These are phyloP conservation scores for cucumber (Cucumis sativus) DNA, from an alignment of 306 rosid genomes.

Conservation along the genomic window DNA sequence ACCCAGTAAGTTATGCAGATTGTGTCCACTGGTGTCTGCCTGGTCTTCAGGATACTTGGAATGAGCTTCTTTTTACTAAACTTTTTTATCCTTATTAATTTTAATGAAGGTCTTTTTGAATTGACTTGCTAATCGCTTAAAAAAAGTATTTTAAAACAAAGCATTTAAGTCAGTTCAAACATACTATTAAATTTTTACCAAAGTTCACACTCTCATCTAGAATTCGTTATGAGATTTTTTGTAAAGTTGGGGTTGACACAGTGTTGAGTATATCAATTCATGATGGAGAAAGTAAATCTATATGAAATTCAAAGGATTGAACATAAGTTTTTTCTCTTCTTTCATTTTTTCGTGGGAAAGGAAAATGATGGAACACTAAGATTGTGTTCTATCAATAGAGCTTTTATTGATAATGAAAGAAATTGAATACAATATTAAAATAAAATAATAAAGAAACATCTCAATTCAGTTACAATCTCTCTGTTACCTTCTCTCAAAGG, in stretches of 20 bases:
- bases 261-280: neutral
- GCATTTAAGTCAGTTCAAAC: too few species aligned
- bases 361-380: too few species aligned
- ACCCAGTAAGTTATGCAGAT: conserved; percentile 83
- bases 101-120: neutral
- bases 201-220: neutral
- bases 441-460: too few species aligned
- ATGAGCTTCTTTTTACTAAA: conserved; percentile 81
- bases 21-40: conserved; percentile 97
- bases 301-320: neutral
- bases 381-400: too few species aligned
- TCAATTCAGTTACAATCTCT: too few species aligned
- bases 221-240: neutral
- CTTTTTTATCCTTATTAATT: conserved; percentile 55
- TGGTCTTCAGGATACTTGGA: conserved; percentile 98
- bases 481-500: too few species aligned
- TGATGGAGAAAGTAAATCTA: neutral
- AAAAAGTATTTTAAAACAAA: too few species aligned
- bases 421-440: too few species aligned
- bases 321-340: neutral
- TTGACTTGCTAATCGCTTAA: too few species aligned
- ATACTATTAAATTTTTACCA: neutral
- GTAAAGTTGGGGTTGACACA: neutral
- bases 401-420: too few species aligned
- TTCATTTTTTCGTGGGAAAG: neutral